Evolutionary conservation across 1,284 basidiomycete genomes (phyloP).

Genomic region (Moesziomyces aphidis): DNA sequence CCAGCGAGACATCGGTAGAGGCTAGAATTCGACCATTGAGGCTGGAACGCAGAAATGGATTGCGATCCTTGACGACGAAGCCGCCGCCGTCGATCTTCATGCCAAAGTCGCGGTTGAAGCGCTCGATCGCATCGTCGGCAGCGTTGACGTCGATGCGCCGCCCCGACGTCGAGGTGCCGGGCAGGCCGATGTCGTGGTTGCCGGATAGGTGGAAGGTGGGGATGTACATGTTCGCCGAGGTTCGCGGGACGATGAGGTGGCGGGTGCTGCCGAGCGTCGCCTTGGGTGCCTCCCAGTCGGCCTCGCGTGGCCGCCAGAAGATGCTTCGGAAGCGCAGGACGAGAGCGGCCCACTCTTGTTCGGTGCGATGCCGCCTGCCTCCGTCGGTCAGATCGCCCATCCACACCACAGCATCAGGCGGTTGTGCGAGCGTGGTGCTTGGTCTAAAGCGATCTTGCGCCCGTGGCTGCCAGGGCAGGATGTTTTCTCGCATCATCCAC

Average conservation of each 20-base stretch:
- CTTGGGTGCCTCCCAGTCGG: conserved; percentile 25
- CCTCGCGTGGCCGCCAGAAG: conserved; percentile 36
- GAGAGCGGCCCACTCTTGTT: conserved; percentile 24
- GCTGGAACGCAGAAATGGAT: conserved; percentile 7
- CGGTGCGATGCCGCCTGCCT: conserved; percentile 25
- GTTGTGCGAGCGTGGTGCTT: conserved; percentile 10
- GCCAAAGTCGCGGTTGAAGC: conserved; percentile 32
- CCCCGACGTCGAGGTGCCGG: conserved; percentile 11
- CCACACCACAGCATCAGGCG: conserved; percentile 50
- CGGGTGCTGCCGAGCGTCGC: conserved; percentile 22
- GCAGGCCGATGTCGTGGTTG: conserved; percentile 59
- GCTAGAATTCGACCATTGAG: conserved; percentile 54
- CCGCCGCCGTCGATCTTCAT: conserved; percentile 29
- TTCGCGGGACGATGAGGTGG: conserved; percentile 21
- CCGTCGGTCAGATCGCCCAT: conserved; percentile 56
- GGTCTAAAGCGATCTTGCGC: neutral
- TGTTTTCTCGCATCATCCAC: conserved; percentile 24
- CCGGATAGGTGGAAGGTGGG: conserved; percentile 51
- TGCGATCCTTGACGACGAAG: conserved; percentile 30
- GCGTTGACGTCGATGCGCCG: conserved; percentile 18
- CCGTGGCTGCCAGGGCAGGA: conserved; percentile 11
- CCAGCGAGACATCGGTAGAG: conserved; percentile 15
- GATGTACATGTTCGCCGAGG: conserved; percentile 25
- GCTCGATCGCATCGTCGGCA: conserved; percentile 25
- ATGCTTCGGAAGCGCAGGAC: conserved; percentile 33